A percentile compares a stretch with the other conserved stretches of the same genome.
These are phyloP conservation scores for Wickerhamomyces alni DNA, from an alignment of 805 yeast genomes.

Conservation along the genomic window DNA sequence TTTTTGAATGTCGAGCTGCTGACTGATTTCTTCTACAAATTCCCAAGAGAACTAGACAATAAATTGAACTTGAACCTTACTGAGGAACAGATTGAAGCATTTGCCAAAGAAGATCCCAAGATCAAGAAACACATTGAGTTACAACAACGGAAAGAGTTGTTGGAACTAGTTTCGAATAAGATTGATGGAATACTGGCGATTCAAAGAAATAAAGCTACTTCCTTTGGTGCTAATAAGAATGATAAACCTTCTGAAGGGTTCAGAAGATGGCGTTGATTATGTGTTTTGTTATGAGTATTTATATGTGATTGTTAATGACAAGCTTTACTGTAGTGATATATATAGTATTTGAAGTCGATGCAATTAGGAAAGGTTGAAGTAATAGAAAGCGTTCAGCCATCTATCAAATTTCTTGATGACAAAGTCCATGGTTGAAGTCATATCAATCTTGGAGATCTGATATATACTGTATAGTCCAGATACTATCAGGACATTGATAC, in stretches of 20 bases:
- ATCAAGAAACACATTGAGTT: constrained; percentile 86
- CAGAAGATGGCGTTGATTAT: constrained; percentile 1
- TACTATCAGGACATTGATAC: constrained; percentile 30
- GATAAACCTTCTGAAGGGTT: neutral
- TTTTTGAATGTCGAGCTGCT: constrained; percentile 90
- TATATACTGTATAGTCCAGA: constrained; percentile 34
- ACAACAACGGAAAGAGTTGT: constrained; percentile 85
- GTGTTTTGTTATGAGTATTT: neutral
- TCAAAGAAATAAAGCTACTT: constrained; percentile 20
- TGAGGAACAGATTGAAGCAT: constrained; percentile 73
- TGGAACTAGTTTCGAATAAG: constrained; percentile 77
- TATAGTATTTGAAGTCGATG: too few relatives aligned
- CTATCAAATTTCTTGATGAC: constrained; percentile 13
- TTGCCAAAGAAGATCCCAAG: constrained; percentile 90
- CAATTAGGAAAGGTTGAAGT: neutral
- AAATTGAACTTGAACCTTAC: constrained; percentile 58
- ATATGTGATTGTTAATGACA: too few relatives aligned
- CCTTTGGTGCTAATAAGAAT: neutral
- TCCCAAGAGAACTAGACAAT: constrained; percentile 87
- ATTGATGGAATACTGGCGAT: constrained; percentile 55
- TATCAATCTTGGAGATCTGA: constrained; percentile 5
- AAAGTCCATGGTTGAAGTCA: constrained; percentile 8
- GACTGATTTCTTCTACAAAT: constrained; percentile 92
- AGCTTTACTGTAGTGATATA: too few relatives aligned
- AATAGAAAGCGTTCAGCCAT: constrained; percentile 12